phyloP scores from a whole-genome alignment of 495 filamentous ascomycete genomes.

The Penicillium soppii region DNA sequence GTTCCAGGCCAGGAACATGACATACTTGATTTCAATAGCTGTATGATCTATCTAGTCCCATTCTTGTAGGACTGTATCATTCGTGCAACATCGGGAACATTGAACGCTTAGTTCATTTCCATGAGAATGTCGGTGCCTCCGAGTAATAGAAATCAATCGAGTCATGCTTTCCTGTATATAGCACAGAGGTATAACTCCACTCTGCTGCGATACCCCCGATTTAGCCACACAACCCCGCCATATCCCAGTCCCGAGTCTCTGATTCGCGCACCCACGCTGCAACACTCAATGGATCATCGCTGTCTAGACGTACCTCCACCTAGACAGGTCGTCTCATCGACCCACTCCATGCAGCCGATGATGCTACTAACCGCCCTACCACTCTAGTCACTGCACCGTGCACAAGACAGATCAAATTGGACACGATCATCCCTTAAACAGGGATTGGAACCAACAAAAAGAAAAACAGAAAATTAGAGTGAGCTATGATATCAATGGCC shows the following conservation, averaged over 20 bases:
- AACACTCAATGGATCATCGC: conserved; percentile 10
- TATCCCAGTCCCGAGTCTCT: neutral
- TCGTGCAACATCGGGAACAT: too few relatives aligned
- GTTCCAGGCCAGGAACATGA: neutral
- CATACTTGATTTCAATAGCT: neutral
- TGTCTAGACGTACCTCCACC: conserved; percentile 5
- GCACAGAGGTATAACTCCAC: conserved; percentile 13
- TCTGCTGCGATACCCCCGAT: conserved; percentile 7
- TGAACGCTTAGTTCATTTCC: too few relatives aligned
- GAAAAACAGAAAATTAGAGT: neutral
- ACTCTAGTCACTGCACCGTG: conserved; percentile 10
- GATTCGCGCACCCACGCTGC: conserved; percentile 13
- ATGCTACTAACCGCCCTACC: conserved; percentile 4
- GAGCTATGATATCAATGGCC: conserved; percentile 23
- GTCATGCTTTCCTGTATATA: conserved; percentile 10
- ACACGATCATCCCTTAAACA: conserved; percentile 10
- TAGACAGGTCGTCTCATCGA: neutral
- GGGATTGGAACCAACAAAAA: conserved; percentile 6
- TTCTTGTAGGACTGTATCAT: neutral
- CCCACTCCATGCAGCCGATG: conserved; percentile 7
- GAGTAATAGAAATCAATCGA: conserved; percentile 7
- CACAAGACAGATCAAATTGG: conserved; percentile 14
- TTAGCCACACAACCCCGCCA: conserved; percentile 6
- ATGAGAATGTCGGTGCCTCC: neutral
- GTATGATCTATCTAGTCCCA: neutral